Evolutionary conservation across 2,329 filamentous ascomycete genomes (phyloP), one percentile per base, ranked within the genome.

Genomic region (Monilinia vaccinii-corymbosi): DNA sequence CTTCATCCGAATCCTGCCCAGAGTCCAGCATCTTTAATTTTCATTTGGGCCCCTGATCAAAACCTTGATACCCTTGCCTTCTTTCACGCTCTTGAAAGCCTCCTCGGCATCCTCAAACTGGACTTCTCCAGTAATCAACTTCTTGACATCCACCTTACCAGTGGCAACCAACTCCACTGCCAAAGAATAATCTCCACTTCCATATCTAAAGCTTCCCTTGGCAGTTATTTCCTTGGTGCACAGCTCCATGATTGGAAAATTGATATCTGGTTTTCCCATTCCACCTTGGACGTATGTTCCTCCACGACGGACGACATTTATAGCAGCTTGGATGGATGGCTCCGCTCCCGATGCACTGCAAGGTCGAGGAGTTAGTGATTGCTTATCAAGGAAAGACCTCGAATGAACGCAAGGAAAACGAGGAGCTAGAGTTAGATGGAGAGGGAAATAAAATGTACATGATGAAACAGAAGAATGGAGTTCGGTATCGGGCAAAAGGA

Each of bases 191-290:
- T 97, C 93, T 23, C 92, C 92, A 58, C 84, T 82, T 4, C 87
- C 87, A 74, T 97, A 97, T 44, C 93, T 84, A 80, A 97, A 97
- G 64, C 87, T 92, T 25, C 93, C 93, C 71, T 87, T 89, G 50
- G 89, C 81, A 13, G 86, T 95, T 56, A 96, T 79, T 78, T 97
- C 93, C 77, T 97, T 97, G 55, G 86, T 81, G 73, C 91, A 95
- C 71, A 95, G 79, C 6, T 89, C 87, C 82, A 93, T 89, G 72
- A 97, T 96, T 56, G 93, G 93, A 78, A 97, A 96, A 10, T 76
- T 88, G 73, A 97, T 92, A 70, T 96, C 89, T 44, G 84, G 75
- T 72, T 87, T 88, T 70, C 93, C 93, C 91, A 97, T 96, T 59
- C 92, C 92, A 62, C 86, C 90, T 76, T 95, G 91, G 10, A 95